A percentile compares a stretch with the other conserved stretches of the same genome.
Conservation (phyloP, 495 filamentous ascomycete genomes). For the Hyaloscypha bicolor region DNA sequence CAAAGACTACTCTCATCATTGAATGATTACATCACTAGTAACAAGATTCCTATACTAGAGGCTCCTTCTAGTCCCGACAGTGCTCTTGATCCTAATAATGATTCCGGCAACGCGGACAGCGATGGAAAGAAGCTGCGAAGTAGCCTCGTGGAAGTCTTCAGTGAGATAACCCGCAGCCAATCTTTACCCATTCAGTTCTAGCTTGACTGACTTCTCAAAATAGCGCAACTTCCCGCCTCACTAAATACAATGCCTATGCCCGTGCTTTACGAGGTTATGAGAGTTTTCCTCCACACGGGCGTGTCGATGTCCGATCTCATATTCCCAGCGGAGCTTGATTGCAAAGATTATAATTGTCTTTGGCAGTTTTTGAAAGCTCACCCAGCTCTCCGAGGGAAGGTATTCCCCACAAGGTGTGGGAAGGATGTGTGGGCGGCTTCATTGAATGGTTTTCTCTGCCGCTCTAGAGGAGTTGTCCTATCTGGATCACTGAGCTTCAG, state of each 20-base stretch:
- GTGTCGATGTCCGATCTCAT: conserved; percentile 15
- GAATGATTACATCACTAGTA: too few relatives aligned
- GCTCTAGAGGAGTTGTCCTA: conserved; percentile 13
- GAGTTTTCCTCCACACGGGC: conserved; percentile 24
- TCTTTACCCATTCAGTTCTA: too few relatives aligned
- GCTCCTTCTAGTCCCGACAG: too few relatives aligned
- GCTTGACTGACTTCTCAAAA: too few relatives aligned
- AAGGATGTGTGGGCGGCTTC: conserved; percentile 16
- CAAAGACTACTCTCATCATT: too few relatives aligned
- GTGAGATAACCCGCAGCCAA: too few relatives aligned
- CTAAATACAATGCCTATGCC: conserved; percentile 1
- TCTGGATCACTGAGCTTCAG: conserved; percentile 13
- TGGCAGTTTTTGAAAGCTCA: conserved; percentile 22
- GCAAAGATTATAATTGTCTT: conserved; percentile 23
- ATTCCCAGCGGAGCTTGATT: neutral
- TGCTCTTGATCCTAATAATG: too few relatives aligned
- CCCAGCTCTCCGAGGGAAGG: conserved; percentile 14
- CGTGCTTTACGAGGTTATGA: conserved; percentile 24
- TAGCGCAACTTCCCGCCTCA: too few relatives aligned
- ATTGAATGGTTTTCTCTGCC: neutral
- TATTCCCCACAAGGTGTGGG: conserved; percentile 21
- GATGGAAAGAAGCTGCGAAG: too few relatives aligned
- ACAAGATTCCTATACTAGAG: too few relatives aligned
- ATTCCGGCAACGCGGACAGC: too few relatives aligned
- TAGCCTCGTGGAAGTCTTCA: too few relatives aligned